A percentile compares a stretch with the other conserved stretches of the same genome.
These are phyloP conservation scores for Przewalskia tangutica DNA, from an alignment of 257 asterid species.

Conservation along the genomic window DNA sequence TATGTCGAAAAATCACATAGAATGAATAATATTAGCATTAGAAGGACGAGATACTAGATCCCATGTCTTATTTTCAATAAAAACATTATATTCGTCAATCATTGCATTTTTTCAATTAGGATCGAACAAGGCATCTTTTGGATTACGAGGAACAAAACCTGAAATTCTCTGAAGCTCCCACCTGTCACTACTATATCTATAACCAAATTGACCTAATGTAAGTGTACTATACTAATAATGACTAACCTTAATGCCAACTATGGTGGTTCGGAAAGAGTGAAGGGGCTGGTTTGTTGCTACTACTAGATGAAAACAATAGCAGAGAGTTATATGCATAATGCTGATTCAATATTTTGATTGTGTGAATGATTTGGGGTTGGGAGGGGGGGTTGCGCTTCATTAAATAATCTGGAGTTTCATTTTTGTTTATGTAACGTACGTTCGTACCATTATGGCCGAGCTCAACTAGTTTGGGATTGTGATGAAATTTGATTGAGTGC, in stretches of 20 bases:
- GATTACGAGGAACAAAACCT: neutral
- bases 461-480: neutral
- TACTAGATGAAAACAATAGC: no score
- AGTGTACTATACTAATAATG: neutral
- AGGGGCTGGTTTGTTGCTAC: neutral
- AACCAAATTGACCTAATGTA: neutral
- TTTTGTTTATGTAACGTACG: neutral
- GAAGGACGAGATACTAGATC: no score
- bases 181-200: neutral
- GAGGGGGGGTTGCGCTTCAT: neutral
- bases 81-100: no score
- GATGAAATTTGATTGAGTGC: neutral
- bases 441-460: neutral
- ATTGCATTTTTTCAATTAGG: no score
- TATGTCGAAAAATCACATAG: no score
- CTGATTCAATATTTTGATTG: neutral
- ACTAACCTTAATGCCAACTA: neutral
- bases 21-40: no score
- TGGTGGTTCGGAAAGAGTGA: neutral
- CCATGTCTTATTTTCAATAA: no score
- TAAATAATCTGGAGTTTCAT: neutral
- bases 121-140: no score
- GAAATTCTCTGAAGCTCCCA: neutral
- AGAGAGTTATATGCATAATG: no score
- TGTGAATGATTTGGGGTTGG: neutral